Conservation (phyloP, 805 yeast genomes). For the Schizosaccharomyces osmophilus region DNA sequence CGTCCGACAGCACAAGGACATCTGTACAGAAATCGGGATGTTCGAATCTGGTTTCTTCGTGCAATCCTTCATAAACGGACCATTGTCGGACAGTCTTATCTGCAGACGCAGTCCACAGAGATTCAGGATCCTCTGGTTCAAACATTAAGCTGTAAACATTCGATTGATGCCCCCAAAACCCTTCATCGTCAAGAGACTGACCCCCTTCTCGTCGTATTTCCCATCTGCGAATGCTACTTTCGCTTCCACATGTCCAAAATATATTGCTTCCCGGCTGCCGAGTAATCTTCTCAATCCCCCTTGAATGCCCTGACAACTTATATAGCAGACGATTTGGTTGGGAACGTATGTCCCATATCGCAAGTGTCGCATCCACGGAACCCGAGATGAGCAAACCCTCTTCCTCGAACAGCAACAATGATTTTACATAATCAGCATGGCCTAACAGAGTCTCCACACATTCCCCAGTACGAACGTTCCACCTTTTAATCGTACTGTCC, state of each 20-base stretch:
- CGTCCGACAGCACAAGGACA: background rate
- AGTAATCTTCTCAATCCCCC: background rate
- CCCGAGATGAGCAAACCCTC: background rate
- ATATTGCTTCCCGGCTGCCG: background rate
- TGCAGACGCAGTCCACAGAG: constrained; percentile 1
- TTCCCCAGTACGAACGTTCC: background rate
- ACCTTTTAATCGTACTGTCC: background rate
- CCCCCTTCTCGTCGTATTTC: background rate
- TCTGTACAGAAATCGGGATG: background rate
- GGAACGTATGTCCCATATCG: background rate
- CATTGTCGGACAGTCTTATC: background rate
- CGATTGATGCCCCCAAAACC: background rate
- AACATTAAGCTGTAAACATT: background rate
- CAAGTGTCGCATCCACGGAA: background rate
- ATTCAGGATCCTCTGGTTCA: background rate
- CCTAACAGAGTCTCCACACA: background rate
- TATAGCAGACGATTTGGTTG: background rate
- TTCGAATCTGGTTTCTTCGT: background rate
- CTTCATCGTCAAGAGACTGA: background rate
- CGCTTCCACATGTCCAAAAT: background rate
- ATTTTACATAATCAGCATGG: background rate
- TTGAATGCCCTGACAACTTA: background rate
- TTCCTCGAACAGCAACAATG: background rate
- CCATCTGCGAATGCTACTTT: background rate
- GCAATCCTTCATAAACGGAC: background rate